These are phyloP conservation scores for Umbelopsis ramanniana DNA, from an alignment of 192 early-diverging fungal genomes.

Conservation along the genomic window DNA sequence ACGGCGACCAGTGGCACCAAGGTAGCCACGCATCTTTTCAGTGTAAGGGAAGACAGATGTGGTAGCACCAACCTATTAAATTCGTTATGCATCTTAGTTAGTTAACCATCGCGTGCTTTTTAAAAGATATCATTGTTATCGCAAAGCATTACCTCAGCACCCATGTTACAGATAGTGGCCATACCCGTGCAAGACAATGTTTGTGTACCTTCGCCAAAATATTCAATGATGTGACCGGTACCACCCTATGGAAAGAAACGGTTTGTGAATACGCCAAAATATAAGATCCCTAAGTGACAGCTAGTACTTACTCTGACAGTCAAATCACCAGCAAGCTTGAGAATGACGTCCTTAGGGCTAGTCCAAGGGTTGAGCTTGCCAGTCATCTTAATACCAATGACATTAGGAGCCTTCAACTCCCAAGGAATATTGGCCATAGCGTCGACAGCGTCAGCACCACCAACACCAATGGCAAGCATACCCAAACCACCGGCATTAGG, in stretches of 20 bases:
- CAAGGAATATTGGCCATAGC: conserved; percentile 98
- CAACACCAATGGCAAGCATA: conserved; percentile 97
- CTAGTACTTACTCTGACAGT: conserved; percentile 61
- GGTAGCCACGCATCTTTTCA: conserved; percentile 83
- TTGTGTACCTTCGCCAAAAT: conserved; percentile 92
- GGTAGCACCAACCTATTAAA: conserved; percentile 82
- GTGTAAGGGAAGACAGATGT: conserved; percentile 97
- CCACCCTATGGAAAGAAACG: conserved; percentile 69
- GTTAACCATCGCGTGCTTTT: neutral
- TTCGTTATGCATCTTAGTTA: neutral
- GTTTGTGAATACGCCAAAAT: neutral
- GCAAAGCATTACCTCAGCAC: conserved; percentile 70
- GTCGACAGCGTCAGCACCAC: conserved; percentile 99
- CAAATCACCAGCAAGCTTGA: conserved; percentile 73
- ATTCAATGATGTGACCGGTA: conserved; percentile 96
- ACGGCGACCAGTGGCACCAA: conserved; percentile 80
- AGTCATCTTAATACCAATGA: conserved; percentile 93
- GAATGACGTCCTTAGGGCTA: conserved; percentile 91
- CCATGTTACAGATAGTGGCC: conserved; percentile 99
- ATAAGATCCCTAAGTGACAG: neutral
- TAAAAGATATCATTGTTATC: neutral
- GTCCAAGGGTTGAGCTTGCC: conserved; percentile 90
- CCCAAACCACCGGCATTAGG: conserved; percentile 86
- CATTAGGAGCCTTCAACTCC: conserved; percentile 96
- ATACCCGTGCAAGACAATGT: conserved; percentile 96